Base-by-base conservation (phyloP, 2,329 filamentous ascomycete species). In the Aspergillus tamarii region DNA sequence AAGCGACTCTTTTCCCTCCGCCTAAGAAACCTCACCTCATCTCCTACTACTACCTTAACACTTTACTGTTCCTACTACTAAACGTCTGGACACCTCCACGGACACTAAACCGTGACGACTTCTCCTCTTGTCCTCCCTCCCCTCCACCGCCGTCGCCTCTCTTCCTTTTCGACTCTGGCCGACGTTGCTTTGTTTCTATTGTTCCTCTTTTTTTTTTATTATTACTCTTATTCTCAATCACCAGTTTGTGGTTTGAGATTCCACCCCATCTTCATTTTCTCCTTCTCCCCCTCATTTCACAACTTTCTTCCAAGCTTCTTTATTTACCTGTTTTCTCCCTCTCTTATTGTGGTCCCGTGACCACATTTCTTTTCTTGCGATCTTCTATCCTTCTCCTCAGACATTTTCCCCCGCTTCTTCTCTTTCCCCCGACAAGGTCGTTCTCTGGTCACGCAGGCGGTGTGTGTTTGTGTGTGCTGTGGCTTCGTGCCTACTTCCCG, bases 361-460 rank as follows among this genome's bases (percentile, higher is more conserved):
- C 59, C 23, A n/a, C 26, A 39, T 36, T 23, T 45, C 52, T 52
- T 54, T 39, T 48, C 34, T 14, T 53, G 19, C 26, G 3, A 43
- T 34, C 23, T 60, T 61, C 55, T 41, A 59, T 48, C 21, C 43
- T 58, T 45, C 48, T 43, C 26, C 39, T 50, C 50, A 50, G 19
- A 43, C 61, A 52, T 59, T 57, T 46, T 43, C 46, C 30, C 56
- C 43, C 59, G 56, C 62, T 59, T 59, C 50, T 54, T 60, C 64
- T 67, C 50, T 63, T 63, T 60, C 58, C 59, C 54, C 41, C 39
- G 57, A 60, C 50, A 57, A 68, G 41, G 58, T 57, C 43, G 41
- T 61, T 54, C 57, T 59, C 59, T 70, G 61, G 70, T 71, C 67
- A 73, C 73, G 74, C 74, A 76, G 76, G 75, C 76, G 76, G 77